Evolutionary conservation across 495 filamentous ascomycete species (phyloP), one percentile per base, ranked within the genome.

Genomic region (Hypoxylon perforatum): DNA sequence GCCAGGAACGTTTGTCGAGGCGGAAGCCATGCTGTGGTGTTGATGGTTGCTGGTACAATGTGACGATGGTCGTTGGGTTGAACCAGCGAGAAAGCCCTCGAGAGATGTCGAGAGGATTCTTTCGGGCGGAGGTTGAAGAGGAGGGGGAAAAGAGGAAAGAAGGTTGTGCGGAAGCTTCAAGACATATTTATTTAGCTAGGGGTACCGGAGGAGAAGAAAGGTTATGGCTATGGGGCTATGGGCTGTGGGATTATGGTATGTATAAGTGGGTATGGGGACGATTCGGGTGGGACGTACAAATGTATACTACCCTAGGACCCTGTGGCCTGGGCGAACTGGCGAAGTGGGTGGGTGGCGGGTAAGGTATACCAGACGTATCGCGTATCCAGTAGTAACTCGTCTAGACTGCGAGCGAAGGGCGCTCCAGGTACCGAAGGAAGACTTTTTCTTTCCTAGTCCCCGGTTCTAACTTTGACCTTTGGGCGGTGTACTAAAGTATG

Each of bases 11-110:
- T 49, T 66, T 57, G 45, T 65, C 47, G 81, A 76, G 21, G 76
- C 73, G 56, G 81, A 77, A 63, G 81, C 80, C 81, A 83, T 84
- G 75, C 52, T 51, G 73, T 57, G 45, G 18, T 30, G 18, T 61
- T 59, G 12, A 47, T 33, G 11, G 22, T 18, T 52, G 33, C 28
- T 30, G 23, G 25, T 17, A 46, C 30, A 33, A 33, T 33, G 11
- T 28, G 48, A 30, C 30, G 17, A 51, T 52, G 12, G 51, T 28
- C 23, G 41, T 33, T 36, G 49, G 50, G 59, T 63, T 52, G 39
- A 47, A 58, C 60, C 57, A 67, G 48, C 60, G 30, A n/a, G n/a
- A 70, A 61, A 55, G 60, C 65, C 58, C 57, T 61, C 56, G 25
- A 15, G 36, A n/a, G 45, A 61, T 17, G 38, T 19, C 61, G 25